A percentile compares a stretch with the other conserved stretches of the same genome.
Evolutionary conservation across 208 protist genomes (phyloP).

Genomic region (Balamuthia mandrillaris): DNA sequence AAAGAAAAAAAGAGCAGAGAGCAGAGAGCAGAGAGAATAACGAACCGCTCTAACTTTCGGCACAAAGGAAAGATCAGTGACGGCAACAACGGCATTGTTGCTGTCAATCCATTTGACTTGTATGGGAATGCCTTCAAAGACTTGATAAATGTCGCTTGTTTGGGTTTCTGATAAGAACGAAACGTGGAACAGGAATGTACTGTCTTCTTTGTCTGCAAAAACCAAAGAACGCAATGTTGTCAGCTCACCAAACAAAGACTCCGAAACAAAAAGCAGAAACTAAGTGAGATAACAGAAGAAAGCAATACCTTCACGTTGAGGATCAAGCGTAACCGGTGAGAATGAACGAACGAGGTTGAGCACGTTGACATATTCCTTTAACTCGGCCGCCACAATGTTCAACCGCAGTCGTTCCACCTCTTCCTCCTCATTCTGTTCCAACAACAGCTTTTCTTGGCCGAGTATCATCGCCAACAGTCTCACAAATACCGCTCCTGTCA

Average conservation of each 20-base stretch:
- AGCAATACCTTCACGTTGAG: too few species aligned
- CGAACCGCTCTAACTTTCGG: too few species aligned
- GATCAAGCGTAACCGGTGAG: too few species aligned
- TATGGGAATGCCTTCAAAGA: neutral
- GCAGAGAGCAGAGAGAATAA: too few species aligned
- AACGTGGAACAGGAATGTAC: neutral
- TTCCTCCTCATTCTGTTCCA: neutral
- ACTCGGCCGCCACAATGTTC: neutral
- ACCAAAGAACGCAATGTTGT: too few species aligned
- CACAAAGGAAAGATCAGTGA: neutral
- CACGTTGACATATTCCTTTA: neutral
- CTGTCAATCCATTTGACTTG: slow-evolving; percentile 23
- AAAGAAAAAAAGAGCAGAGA: too few species aligned
- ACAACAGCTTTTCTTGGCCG: too few species aligned
- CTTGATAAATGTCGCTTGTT: neutral
- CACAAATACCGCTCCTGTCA: neutral
- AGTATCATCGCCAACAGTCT: too few species aligned
- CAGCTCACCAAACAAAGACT: too few species aligned
- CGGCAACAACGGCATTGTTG: neutral
- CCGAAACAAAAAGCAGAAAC: too few species aligned
- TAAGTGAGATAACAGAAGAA: too few species aligned
- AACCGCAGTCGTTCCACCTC: neutral
- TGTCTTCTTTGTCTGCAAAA: neutral
- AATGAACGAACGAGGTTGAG: neutral
- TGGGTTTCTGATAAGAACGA: neutral